Evolutionary conservation across 1,139 yeast genomes (phyloP), one percentile per base, ranked within the genome.

Genomic region (Pichia sp.): DNA sequence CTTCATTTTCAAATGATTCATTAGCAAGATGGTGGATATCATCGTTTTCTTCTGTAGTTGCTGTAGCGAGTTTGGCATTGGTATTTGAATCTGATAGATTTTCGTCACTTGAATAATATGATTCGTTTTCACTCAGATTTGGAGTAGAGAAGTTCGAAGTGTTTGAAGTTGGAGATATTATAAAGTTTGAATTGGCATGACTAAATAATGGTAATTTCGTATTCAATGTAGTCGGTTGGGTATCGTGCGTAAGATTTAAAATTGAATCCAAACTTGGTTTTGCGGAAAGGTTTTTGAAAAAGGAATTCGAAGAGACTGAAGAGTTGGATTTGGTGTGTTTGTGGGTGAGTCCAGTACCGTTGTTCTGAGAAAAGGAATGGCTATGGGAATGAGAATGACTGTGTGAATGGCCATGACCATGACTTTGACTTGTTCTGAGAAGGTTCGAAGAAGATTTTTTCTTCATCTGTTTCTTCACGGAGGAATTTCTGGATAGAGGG

Each of bases 221-320:
- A 19, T 17, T 24, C 11, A n/a, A 20, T 33, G 34, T 38, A 22
- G 19, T 22, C 15, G 38, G 20, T 24, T 36, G 37, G 28, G 19
- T n/a, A 12, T 43, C 44, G 17, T 44, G 32, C 17, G 45, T 18
- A 38, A 45, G 38, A 28, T 44, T 44, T n/a, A 47, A 40, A 14
- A 47, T 38, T 15, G 51, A 48, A 27, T 49, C 48, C 34, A 41
- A 37, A 32, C 45, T 46, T 22, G 50, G 39, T 20, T 42, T 49
- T n/a, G 37, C 31, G 15, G 52, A 46, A 4, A 49, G n/a, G 21
- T 28, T 32, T 21, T 31, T 43, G 15, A 49, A 49, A 15, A 42
- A 40, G 10, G 46, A 24, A 31, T 42, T 46, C 7, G 49, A 42
- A 15, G 46, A 31, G 1, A 43, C 34, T 22, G 51, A 47, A 14